Evolutionary conservation across 129 eudicot species (phyloP).

Genomic region (Ambrosia trifida): DNA sequence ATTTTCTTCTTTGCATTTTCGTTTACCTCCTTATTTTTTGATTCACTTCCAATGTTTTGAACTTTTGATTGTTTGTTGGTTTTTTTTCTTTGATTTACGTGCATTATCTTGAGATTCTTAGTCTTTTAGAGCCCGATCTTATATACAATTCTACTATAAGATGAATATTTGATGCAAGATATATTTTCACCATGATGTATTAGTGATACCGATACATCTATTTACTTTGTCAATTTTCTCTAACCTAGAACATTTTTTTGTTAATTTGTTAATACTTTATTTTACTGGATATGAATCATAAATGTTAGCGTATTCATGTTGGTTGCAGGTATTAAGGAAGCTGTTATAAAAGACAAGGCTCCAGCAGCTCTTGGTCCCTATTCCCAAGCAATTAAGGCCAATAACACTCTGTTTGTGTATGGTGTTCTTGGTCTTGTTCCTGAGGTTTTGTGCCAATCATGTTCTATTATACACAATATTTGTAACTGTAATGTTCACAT

Average conservation of each 20-base stretch:
- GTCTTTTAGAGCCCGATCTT: neutral
- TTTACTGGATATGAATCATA: neutral
- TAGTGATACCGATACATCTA: no score
- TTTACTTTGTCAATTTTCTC: no score
- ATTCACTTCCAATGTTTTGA: neutral
- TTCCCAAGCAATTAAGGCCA: conserved; percentile 92
- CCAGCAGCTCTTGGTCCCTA: conserved; percentile 97
- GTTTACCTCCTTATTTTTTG: no score
- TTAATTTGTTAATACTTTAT: no score
- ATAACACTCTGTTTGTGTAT: no score
- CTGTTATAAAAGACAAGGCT: conserved; percentile 80
- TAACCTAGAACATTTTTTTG: no score
- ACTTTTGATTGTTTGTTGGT: neutral
- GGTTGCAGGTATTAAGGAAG: conserved; percentile 68
- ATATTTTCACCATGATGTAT: no score
- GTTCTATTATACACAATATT: neutral
- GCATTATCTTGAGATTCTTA: neutral
- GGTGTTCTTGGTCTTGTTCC: conserved; percentile 94
- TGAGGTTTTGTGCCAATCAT: conserved; percentile 48
- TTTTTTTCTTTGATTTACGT: neutral
- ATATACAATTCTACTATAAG: neutral
- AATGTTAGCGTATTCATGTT: conserved; percentile 15
- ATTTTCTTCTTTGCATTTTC: no score
- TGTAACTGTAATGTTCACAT: neutral
- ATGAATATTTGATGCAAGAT: neutral